Conservation (phyloP, 148 eudicot species). For the Suaeda aralocaspica region DNA sequence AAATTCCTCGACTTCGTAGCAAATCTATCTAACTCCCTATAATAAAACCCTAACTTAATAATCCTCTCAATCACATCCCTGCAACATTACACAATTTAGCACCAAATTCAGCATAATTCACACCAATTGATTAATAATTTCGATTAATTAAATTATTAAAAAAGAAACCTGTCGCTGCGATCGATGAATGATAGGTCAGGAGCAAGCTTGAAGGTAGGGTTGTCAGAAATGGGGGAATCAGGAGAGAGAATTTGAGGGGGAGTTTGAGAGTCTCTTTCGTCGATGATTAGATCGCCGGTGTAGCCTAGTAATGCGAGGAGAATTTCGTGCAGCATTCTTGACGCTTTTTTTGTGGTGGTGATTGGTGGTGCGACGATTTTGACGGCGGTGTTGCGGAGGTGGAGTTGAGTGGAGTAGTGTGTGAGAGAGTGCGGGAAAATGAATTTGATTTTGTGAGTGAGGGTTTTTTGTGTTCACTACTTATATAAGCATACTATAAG, state of each 20-base stretch:
- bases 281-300: constrained; percentile 96
- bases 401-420: not conserved
- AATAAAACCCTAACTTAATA: constrained; percentile 85
- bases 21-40: constrained; percentile 85
- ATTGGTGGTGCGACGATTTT: not conserved
- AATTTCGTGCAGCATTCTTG: constrained; percentile 80
- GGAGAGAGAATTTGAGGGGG: constrained; percentile 46
- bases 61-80: constrained; percentile 92
- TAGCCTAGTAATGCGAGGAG: constrained; percentile 77
- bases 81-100: constrained; percentile 12
- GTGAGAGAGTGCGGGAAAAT: constrained; percentile 22
- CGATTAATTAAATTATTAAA: not conserved
- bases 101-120: not conserved
- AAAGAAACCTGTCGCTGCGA: constrained; percentile 59
- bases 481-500: too few relatives aligned
- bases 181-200: constrained; percentile 71
- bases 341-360: not conserved
- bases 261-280: constrained; percentile 50
- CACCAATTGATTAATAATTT: not conserved
- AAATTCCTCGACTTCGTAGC: constrained; percentile 77
- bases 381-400: too few relatives aligned
- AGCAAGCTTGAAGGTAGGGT: constrained; percentile 74
- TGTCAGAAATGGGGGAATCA: constrained; percentile 46
- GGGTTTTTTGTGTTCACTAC: too few relatives aligned
- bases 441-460: constrained; percentile 8